Evolutionary conservation across 345 rosid species (phyloP).

Genomic region (Eucalyptus coolabah): DNA sequence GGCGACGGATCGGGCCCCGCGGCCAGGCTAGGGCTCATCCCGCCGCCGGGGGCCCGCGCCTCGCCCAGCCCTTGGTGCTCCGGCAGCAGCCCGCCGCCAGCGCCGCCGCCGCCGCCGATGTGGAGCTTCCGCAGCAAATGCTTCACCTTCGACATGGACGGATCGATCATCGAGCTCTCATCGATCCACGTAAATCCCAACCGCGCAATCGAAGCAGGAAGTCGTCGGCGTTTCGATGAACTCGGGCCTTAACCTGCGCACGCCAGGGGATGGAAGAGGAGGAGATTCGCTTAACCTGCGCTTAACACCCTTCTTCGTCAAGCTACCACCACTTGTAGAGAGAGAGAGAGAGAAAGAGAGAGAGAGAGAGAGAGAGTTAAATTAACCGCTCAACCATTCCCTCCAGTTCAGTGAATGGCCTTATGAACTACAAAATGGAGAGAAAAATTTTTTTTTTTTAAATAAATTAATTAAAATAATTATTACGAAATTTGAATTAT

Average conservation of each 20-base stretch:
- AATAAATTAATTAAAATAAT: no score
- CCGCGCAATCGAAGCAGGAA: not conserved
- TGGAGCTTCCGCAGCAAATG: constrained; percentile 84
- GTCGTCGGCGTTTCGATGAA: not conserved
- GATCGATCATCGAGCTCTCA: constrained; percentile 52
- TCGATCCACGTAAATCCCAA: not conserved
- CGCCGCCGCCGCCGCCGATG: constrained; percentile 76
- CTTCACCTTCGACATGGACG: constrained; percentile 73
- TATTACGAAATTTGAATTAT: not conserved
- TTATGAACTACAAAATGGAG: not conserved
- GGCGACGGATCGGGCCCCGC: constrained; percentile 1
- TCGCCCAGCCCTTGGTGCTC: constrained; percentile 44
- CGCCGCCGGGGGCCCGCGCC: constrained; percentile 4
- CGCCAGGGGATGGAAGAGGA: constrained; percentile 1
- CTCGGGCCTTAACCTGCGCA: constrained; percentile 44
- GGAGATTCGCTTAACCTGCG: constrained; percentile 64
- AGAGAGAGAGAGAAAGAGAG: not conserved
- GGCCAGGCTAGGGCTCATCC: constrained; percentile 21
- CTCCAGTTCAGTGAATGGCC: constrained; percentile 12
- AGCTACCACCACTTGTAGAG: constrained; percentile 30
- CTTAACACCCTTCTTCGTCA: constrained; percentile 54
- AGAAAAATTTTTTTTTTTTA: no score
- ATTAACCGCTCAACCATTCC: constrained; percentile 43
- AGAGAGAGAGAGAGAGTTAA: constrained; percentile 2
- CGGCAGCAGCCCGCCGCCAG: constrained; percentile 46